Evolutionary conservation across 441 rosid species (phyloP), one percentile per base, ranked within the genome.

Genomic region (Corymbia calophylla): DNA sequence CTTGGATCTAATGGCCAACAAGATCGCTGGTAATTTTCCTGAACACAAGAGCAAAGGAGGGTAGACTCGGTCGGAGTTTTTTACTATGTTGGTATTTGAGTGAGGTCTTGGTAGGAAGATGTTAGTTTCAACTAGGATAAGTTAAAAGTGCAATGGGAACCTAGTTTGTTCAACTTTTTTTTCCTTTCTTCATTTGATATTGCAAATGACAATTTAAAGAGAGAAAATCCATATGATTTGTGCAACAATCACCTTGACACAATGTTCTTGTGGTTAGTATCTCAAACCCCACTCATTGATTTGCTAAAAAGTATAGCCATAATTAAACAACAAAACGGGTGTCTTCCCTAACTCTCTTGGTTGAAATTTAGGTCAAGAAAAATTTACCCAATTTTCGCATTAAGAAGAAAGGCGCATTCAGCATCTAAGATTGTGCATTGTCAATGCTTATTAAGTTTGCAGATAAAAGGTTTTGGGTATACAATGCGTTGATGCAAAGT

Each of bases 31-130:
- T 19, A 35, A 70, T 19, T 9, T 68, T 18, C 19, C 21, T 56
- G 0, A 0, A 18, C 47, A 68, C 0, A 19, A 70, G 8, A 35
- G 18, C 27, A 5, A 0, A 1, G 1, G 48, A 70, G 81, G 8
- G 81, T 68, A 39, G 13, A 9, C 13, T 35, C 14, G 4, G 9
- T 2, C 2, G 25, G 21, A 68, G 47, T 3, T 68, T 32, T 27
- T 18, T 68, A 32, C 18, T 5, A 19, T 35, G 15, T 0, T 70
- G 7, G 15, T 11, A 11, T 1, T 21, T 23, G 84, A 77, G 10
- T 4, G 84, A 77, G n/a, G 51, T 13, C 51, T 77, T 23, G n/a
- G 51, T 39, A 77, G 84, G 51, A 44, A 77, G 84, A 44, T 44
- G 51, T 23, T 77, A 77, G 84, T 47, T 39, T 77, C 84, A 44